phyloP scores from a whole-genome alignment of 257 asterid genomes.

The Apocynum venetum region DNA sequence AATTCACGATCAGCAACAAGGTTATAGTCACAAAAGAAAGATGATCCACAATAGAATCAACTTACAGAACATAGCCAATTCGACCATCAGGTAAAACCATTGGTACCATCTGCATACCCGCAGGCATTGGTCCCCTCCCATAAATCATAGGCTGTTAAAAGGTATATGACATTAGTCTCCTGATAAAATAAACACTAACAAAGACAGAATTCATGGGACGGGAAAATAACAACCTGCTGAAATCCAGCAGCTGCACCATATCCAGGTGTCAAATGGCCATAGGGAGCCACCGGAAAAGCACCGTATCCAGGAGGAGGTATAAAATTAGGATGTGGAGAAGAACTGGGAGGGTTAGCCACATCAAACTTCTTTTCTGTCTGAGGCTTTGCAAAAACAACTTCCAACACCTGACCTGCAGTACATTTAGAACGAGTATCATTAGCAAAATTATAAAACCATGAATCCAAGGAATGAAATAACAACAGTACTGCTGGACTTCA shows the following conservation, averaged over 20 bases:
- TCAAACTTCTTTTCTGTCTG: constrained; percentile 83
- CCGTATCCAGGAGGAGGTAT: constrained; percentile 80
- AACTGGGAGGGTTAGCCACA: constrained; percentile 45
- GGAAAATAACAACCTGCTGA: constrained; percentile 61
- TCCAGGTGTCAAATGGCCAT: constrained; percentile 62
- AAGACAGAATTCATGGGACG: constrained; percentile 3
- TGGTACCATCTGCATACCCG: constrained; percentile 99
- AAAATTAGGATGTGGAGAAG: constrained; percentile 55
- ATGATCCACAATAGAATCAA: constrained; percentile 14
- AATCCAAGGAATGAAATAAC: not conserved
- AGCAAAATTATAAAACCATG: not conserved
- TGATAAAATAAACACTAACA: not conserved
- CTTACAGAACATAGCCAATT: constrained; percentile 96
- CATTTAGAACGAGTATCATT: constrained; percentile 12
- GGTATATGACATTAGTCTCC: constrained; percentile 8
- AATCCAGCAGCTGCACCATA: constrained; percentile 69
- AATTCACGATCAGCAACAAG: constrained; percentile 4
- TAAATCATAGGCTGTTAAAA: constrained; percentile 82
- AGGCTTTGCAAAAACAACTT: constrained; percentile 95
- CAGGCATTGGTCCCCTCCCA: constrained; percentile 94
- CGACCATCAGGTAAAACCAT: constrained; percentile 98
- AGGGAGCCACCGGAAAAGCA: constrained; percentile 71
- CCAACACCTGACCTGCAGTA: constrained; percentile 69
- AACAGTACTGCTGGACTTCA: not conserved
- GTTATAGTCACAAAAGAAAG: not conserved